Evolutionary conservation across 495 filamentous ascomycete genomes (phyloP), one percentile per base, ranked within the genome.

Genomic region (Penicillium samsonianum): DNA sequence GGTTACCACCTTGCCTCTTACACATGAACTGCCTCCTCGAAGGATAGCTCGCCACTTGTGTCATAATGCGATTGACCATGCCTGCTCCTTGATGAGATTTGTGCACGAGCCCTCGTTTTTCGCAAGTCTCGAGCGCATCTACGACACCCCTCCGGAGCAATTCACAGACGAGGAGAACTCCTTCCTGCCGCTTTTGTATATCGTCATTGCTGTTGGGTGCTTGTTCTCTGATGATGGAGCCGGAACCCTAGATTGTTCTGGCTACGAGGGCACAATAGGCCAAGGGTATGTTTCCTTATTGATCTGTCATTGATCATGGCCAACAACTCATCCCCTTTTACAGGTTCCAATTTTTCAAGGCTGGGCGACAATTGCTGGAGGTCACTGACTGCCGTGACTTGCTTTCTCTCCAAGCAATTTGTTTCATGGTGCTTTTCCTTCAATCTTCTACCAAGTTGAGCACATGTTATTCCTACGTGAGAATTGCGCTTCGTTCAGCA

Each of bases 401-500:
- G 43, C 82, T 74, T 12, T 91, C 91, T 3, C 78, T 98, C 16
- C 92, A 98, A 68, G 88, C 89, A 1, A 84, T 97, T 25, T 77
- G 96, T 25, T 95, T 91, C 76, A 95, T 96, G 89, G 89, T 96
- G 41, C 75, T 96, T 1, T 98, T 96, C 67, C 79, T 98, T 1
- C 93, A 98, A 57, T 90, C 88, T 1, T 91, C 94, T n/a, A 90
- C 92, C 10, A 91, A 94, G 64, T 78, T 97, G 50, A 92, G 90
- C 63, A 94, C 89, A 22, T 98, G 93, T 70, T 97, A 96, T 70
- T 89, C 92, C 0, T 96, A 94, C 71, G 82, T 98, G 49, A 92
- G 92, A 20, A 91, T 97, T 57, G 92, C 90, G 14, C 77, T 96
- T 22, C 86, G 91, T 38, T 93, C 92, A 8, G 86, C 91, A n/a